Conservation (phyloP, 768 basidiomycete species). For the Amylocystis lapponica region DNA sequence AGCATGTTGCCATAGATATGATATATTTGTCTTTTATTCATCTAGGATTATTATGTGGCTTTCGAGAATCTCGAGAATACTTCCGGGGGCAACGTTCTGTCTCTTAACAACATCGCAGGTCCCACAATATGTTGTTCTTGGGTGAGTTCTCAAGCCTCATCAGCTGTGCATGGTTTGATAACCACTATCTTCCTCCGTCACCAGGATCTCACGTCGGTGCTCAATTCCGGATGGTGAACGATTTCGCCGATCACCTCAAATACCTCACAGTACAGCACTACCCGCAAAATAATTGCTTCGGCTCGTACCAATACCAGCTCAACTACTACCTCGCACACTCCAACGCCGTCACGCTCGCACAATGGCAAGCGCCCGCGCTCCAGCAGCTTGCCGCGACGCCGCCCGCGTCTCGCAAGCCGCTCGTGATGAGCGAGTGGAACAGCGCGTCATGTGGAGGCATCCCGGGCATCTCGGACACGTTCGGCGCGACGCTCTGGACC, state of each 20-base stretch:
- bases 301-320: conserved; percentile 30
- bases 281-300: conserved; percentile 39
- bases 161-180: too few species aligned
- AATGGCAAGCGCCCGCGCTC: conserved; percentile 45
- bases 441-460: conserved; percentile 49
- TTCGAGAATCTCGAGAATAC: conserved; percentile 31
- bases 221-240: conserved; percentile 37
- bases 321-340: conserved; percentile 42
- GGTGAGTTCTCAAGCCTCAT: conserved; percentile 33
- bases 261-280: conserved; percentile 51
- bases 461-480: conserved; percentile 43
- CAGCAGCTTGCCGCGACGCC: conserved; percentile 25
- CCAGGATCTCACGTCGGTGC: conserved; percentile 39
- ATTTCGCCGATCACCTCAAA: conserved; percentile 36
- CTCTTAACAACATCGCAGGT: conserved; percentile 37
- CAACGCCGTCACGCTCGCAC: conserved; percentile 34
- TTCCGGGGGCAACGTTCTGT: conserved; percentile 33
- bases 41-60: conserved; percentile 37
- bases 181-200: too few species aligned
- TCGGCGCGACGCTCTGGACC: conserved; percentile 47
- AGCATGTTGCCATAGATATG: neutral
- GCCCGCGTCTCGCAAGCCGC: conserved; percentile 26
- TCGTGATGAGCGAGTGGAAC: conserved; percentile 53
- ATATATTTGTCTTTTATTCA: neutral
- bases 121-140: conserved; percentile 49